phyloP scores from a whole-genome alignment of 768 basidiomycete species.

The Termitomyces sp. region DNA sequence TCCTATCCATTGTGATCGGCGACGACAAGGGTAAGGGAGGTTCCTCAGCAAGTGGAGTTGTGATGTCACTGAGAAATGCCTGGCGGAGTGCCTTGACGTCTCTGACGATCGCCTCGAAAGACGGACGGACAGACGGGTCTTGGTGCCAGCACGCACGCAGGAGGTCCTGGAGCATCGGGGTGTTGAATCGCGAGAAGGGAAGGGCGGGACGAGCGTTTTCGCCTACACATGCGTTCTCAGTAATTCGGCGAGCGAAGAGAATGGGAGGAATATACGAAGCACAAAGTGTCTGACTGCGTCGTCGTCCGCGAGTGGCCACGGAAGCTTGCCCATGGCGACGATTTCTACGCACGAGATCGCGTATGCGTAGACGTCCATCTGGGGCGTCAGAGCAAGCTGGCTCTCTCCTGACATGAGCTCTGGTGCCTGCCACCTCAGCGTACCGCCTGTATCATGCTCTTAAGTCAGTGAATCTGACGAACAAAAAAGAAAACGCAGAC shows the following conservation, averaged over 20 bases:
- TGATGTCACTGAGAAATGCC: slow-evolving; percentile 12
- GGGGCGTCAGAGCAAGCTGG: slow-evolving; percentile 35
- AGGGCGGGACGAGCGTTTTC: background rate
- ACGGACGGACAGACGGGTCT: slow-evolving; percentile 42
- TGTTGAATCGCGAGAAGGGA: slow-evolving; percentile 15
- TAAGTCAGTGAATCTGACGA: background rate
- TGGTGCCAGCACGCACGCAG: slow-evolving; percentile 53
- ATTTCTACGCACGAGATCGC: slow-evolving; percentile 63
- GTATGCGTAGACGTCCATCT: slow-evolving; percentile 67
- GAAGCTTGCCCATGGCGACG: slow-evolving; percentile 54
- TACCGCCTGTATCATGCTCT: slow-evolving; percentile 37
- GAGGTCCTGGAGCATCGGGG: slow-evolving; percentile 34
- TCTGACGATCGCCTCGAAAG: slow-evolving; percentile 43
- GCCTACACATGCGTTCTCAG: slow-evolving; percentile 12
- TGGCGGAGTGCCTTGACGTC: slow-evolving; percentile 42
- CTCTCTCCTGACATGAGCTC: slow-evolving; percentile 42
- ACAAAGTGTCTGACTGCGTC: slow-evolving; percentile 47
- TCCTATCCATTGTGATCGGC: slow-evolving; percentile 9
- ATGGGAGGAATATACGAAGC: slow-evolving; percentile 29
- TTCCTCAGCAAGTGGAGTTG: slow-evolving; percentile 12
- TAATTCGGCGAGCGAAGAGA: background rate
- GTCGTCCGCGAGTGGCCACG: slow-evolving; percentile 51
- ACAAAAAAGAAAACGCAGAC: background rate
- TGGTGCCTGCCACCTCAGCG: slow-evolving; percentile 68
- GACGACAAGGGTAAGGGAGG: background rate